Evolutionary conservation across 805 yeast genomes (phyloP).

Genomic region (Lachancea nothofagi): DNA sequence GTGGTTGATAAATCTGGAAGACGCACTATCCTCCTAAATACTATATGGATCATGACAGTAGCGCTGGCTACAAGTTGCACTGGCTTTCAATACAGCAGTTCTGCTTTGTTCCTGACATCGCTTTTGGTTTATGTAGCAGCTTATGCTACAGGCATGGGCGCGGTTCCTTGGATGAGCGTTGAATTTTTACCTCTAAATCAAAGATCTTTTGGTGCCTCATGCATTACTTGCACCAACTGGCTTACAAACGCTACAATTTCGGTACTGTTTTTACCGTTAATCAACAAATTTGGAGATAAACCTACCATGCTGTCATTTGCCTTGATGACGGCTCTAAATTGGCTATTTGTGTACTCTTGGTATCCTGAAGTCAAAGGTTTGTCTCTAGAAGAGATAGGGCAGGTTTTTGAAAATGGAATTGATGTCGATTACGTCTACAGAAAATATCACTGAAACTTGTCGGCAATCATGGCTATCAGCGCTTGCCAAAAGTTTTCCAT

Average conservation of each 20-base stretch:
- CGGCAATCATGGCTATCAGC: neutral
- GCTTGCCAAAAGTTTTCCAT: constrained; percentile 12
- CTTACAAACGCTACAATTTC: constrained; percentile 36
- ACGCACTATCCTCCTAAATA: constrained; percentile 38
- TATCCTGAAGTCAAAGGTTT: constrained; percentile 44
- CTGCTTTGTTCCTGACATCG: constrained; percentile 27
- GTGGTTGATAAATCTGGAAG: constrained; percentile 49
- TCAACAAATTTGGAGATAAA: constrained; percentile 28
- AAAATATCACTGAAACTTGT: constrained; percentile 23
- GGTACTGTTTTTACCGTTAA: constrained; percentile 33
- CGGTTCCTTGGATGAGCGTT: constrained; percentile 42
- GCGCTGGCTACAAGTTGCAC: constrained; percentile 33
- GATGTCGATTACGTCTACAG: constrained; percentile 35
- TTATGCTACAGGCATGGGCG: constrained; percentile 41
- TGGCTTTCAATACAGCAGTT: constrained; percentile 24
- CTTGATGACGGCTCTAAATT: constrained; percentile 30
- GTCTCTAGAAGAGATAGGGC: constrained; percentile 39
- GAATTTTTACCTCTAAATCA: constrained; percentile 41
- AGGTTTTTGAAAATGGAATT: constrained; percentile 37
- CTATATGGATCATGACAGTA: constrained; percentile 37
- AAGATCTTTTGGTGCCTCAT: constrained; percentile 39
- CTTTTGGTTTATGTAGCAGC: constrained; percentile 37
- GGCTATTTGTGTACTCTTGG: constrained; percentile 37
- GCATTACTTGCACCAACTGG: constrained; percentile 42
- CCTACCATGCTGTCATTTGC: constrained; percentile 36